These are phyloP conservation scores for Mycosphaerella arachidis DNA, from an alignment of 2,329 filamentous ascomycete genomes.

Conservation along the genomic window DNA sequence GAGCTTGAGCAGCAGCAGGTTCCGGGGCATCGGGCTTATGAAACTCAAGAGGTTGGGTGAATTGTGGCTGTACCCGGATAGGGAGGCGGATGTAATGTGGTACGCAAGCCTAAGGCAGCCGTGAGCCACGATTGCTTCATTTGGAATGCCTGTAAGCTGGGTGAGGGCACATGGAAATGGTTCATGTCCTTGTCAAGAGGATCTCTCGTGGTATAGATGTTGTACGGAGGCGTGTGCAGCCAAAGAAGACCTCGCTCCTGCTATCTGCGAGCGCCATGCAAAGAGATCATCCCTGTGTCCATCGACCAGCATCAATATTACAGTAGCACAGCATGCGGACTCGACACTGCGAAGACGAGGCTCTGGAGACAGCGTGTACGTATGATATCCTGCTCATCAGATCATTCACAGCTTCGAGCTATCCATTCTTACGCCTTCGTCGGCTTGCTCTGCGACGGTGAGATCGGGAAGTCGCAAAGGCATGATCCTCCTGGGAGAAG, in stretches of 20 bases:
- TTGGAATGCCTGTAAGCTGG: background rate
- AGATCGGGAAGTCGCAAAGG: constrained; percentile 64
- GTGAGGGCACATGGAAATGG: background rate
- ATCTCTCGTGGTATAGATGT: background rate
- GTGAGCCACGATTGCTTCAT: background rate
- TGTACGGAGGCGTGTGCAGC: background rate
- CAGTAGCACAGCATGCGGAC: background rate
- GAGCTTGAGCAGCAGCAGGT: background rate
- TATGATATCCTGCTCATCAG: too few relatives aligned
- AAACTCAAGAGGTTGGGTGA: background rate
- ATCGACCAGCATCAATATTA: background rate
- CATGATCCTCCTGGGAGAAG: constrained; percentile 70
- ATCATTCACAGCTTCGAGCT: constrained; percentile 43
- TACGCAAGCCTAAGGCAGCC: background rate
- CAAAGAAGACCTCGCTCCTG: background rate
- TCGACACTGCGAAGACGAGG: background rate
- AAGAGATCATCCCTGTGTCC: background rate
- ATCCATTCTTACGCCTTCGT: constrained; percentile 69
- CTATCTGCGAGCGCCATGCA: background rate
- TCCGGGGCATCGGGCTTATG: background rate
- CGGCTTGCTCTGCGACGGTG: constrained; percentile 70
- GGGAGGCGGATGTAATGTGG: background rate
- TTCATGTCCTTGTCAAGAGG: background rate
- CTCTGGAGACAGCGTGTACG: background rate
- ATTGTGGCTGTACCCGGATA: background rate